Percentiles rank a stretch among this genome's conserved stretches.
These are phyloP conservation scores for Pholiota microspora DNA, from an alignment of 768 basidiomycete species.

Conservation along the genomic window DNA sequence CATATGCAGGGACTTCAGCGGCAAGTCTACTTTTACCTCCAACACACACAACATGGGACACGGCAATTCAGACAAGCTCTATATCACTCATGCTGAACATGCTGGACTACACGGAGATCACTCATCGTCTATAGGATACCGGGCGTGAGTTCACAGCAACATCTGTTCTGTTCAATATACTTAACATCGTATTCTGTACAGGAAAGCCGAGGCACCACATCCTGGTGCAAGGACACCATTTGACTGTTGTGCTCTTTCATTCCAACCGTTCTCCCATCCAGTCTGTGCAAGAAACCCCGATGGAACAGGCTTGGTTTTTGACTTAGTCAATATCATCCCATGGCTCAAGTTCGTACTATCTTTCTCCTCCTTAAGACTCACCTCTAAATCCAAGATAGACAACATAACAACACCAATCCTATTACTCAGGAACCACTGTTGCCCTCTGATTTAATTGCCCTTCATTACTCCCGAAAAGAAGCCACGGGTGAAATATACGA, in stretches of 20 bases:
- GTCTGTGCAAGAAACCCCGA: constrained; percentile 84
- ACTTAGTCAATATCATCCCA: constrained; percentile 89
- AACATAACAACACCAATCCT: constrained; percentile 79
- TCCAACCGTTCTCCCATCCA: constrained; percentile 86
- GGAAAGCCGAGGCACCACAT: constrained; percentile 67
- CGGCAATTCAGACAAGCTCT: constrained; percentile 84
- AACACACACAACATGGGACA: constrained; percentile 59
- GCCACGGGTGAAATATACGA: constrained; percentile 88
- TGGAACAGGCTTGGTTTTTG: constrained; percentile 80
- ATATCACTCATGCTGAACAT: constrained; percentile 89
- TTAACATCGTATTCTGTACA: constrained; percentile 27
- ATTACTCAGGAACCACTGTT: constrained; percentile 70
- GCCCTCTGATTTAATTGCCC: constrained; percentile 73
- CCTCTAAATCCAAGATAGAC: constrained; percentile 41
- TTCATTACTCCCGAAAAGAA: constrained; percentile 80
- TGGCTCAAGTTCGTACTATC: constrained; percentile 76
- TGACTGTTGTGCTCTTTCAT: constrained; percentile 90
- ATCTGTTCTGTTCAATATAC: background rate
- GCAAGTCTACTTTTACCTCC: constrained; percentile 10
- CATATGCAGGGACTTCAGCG: too few species aligned
- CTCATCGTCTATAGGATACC: constrained; percentile 74
- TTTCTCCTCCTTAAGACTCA: background rate
- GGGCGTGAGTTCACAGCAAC: constrained; percentile 44
- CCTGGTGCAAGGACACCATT: constrained; percentile 72
- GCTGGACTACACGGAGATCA: constrained; percentile 79